Evolutionary conservation across 108 stramenopile species (phyloP).

Genomic region (Parmales sp.): DNA sequence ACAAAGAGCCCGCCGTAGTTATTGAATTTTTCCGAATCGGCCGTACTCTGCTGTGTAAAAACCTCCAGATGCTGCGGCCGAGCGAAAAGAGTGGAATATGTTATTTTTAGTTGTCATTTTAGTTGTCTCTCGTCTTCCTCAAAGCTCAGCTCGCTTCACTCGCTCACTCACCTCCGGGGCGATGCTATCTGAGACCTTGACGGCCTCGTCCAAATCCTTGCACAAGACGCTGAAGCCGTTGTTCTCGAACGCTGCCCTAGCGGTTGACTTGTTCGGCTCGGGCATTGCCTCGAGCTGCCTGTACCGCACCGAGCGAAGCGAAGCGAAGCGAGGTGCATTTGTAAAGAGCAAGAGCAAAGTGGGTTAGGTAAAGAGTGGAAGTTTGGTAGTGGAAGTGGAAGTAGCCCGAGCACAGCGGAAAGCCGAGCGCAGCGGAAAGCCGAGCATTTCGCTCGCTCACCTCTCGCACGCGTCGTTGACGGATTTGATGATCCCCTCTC

Average conservation of each 20-base stretch:
- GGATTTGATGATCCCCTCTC: conserved; percentile 40
- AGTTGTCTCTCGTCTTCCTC: no score
- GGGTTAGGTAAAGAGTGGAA: no score
- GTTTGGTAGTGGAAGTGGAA: no score
- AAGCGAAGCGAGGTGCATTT: no score
- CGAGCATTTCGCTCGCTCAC: background rate
- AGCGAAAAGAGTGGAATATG: no score
- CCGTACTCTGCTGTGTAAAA: conserved; percentile 68
- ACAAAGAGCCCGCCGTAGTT: conserved; percentile 96
- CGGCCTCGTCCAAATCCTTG: conserved; percentile 66
- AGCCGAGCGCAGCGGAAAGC: background rate
- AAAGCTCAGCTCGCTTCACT: no score
- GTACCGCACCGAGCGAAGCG: no score
- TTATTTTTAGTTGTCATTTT: no score
- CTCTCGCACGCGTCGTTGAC: conserved; percentile 47
- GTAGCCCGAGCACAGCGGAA: background rate
- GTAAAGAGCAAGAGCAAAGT: no score
- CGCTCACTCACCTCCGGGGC: no score
- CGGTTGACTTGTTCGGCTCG: conserved; percentile 77
- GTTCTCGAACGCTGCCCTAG: conserved; percentile 60
- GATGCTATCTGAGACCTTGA: conserved; percentile 68
- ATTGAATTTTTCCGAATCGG: conserved; percentile 51
- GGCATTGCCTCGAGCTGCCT: conserved; percentile 65
- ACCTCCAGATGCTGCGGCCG: conserved; percentile 97
- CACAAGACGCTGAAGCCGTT: conserved; percentile 71